These are phyloP conservation scores for Chytriomyces hyalinus DNA, from an alignment of 192 early-diverging fungal species.

Conservation along the genomic window DNA sequence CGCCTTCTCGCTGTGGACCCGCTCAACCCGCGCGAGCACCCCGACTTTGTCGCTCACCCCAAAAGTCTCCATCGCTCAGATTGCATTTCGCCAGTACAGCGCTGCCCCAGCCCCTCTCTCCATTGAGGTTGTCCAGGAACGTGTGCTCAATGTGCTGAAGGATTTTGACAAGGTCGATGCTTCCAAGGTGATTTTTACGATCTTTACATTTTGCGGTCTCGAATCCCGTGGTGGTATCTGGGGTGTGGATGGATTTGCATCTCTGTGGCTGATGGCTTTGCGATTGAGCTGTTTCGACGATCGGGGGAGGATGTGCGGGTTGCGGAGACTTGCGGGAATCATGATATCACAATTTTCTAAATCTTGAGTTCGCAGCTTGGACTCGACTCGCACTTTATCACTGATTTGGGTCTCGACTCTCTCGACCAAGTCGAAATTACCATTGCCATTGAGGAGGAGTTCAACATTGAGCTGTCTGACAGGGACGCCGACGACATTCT, in stretches of 20 bases:
- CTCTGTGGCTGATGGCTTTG: background rate
- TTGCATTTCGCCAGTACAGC: conserved; percentile 66
- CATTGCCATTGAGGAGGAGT: conserved; percentile 99
- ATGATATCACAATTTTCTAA: too few species aligned
- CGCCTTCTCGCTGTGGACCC: too few species aligned
- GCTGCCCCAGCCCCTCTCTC: conserved; percentile 69
- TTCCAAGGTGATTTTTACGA: conserved; percentile 72
- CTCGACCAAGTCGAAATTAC: conserved; percentile 98
- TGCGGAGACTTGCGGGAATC: too few species aligned
- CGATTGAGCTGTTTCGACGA: background rate
- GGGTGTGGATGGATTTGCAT: too few species aligned
- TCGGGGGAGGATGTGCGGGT: too few species aligned
- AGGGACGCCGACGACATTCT: conserved; percentile 96
- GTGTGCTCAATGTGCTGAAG: conserved; percentile 86
- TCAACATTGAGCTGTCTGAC: conserved; percentile 97
- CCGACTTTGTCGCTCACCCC: too few species aligned
- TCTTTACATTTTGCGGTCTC: background rate
- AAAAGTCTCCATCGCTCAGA: too few species aligned
- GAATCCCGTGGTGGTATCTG: background rate
- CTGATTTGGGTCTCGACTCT: conserved; percentile 94
- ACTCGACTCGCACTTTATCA: conserved; percentile 83
- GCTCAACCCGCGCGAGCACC: too few species aligned
- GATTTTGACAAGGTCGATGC: conserved; percentile 97
- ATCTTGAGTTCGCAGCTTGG: conserved; percentile 64
- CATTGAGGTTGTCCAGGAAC: conserved; percentile 75